Percentiles rank a stretch among this genome's conserved stretches.
Evolutionary conservation across 345 rosid genomes (phyloP).

Genomic region (Salix viminalis): DNA sequence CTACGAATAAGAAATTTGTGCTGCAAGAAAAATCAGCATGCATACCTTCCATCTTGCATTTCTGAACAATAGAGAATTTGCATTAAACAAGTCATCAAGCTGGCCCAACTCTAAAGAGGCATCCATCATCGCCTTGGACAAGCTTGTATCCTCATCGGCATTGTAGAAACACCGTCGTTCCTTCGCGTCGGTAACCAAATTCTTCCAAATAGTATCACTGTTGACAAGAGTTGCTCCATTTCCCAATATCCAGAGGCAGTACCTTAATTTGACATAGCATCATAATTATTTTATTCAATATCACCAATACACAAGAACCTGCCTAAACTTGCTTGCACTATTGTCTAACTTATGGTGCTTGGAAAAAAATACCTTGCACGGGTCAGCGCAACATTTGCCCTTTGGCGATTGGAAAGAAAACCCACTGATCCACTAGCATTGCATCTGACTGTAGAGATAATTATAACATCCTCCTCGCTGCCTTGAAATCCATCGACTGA

Average conservation of each 20-base stretch:
- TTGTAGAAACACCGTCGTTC: conserved; percentile 34
- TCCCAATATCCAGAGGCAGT: conserved; percentile 52
- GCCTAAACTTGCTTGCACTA: background rate
- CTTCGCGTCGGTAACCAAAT: conserved; percentile 35
- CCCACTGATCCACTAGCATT: conserved; percentile 36
- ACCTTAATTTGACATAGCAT: conserved; percentile 15
- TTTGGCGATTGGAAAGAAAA: conserved; percentile 26
- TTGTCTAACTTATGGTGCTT: background rate
- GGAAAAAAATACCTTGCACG: conserved; percentile 32
- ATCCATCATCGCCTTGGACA: conserved; percentile 24
- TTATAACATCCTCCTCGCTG: conserved; percentile 48
- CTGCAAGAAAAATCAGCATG: background rate
- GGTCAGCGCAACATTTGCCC: conserved; percentile 1
- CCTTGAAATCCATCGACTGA: conserved; percentile 61
- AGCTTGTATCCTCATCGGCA: conserved; percentile 33
- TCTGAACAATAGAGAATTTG: conserved; percentile 27
- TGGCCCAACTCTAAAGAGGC: conserved; percentile 31
- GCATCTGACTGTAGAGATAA: conserved; percentile 48
- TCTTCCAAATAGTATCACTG: conserved; percentile 33
- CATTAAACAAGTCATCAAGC: conserved; percentile 32
- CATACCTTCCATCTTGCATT: conserved; percentile 45
- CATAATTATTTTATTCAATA: background rate
- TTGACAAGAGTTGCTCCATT: conserved; percentile 30
- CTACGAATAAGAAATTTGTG: background rate
- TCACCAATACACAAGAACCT: background rate